These are phyloP conservation scores for Daldinia sp. DNA, from an alignment of 2,329 filamentous ascomycete species.

Conservation along the genomic window DNA sequence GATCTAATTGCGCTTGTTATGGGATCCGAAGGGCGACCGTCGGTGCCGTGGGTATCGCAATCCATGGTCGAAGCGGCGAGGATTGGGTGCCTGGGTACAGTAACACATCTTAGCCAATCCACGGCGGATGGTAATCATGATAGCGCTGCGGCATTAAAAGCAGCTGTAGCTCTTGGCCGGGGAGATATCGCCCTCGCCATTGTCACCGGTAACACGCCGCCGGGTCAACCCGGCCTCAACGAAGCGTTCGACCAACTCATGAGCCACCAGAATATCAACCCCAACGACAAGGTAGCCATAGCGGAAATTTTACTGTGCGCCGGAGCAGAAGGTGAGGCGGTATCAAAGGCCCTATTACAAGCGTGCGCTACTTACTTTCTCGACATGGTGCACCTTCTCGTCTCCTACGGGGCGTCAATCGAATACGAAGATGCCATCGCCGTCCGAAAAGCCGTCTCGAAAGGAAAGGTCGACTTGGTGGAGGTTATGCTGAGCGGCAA, in stretches of 20 bases:
- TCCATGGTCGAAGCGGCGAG: constrained; percentile 61
- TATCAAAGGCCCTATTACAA: constrained; percentile 58
- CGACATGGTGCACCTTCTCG: constrained; percentile 63
- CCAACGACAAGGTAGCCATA: constrained; percentile 60
- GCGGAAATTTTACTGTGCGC: constrained; percentile 66
- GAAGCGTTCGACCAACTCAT: constrained; percentile 60
- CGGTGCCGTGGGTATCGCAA: constrained; percentile 55
- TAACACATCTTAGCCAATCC: constrained; percentile 60
- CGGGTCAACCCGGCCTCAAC: constrained; percentile 57
- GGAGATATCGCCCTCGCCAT: constrained; percentile 65
- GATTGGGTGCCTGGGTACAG: constrained; percentile 59
- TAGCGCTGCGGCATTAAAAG: constrained; percentile 60
- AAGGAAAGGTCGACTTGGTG: constrained; percentile 57
- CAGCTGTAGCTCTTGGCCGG: constrained; percentile 57
- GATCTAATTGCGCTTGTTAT: constrained; percentile 59
- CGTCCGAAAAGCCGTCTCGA: constrained; percentile 58
- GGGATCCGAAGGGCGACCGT: constrained; percentile 58
- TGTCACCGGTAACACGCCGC: constrained; percentile 61
- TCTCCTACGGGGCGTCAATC: constrained; percentile 62
- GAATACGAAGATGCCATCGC: constrained; percentile 61
- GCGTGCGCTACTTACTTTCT: constrained; percentile 60
- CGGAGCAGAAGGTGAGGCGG: constrained; percentile 61
- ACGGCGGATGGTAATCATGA: constrained; percentile 63
- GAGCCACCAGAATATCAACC: constrained; percentile 55
- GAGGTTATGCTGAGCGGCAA: constrained; percentile 56